phyloP scores from a whole-genome alignment of 148 eudicot species.

The Rhododendron ferrugineum region DNA sequence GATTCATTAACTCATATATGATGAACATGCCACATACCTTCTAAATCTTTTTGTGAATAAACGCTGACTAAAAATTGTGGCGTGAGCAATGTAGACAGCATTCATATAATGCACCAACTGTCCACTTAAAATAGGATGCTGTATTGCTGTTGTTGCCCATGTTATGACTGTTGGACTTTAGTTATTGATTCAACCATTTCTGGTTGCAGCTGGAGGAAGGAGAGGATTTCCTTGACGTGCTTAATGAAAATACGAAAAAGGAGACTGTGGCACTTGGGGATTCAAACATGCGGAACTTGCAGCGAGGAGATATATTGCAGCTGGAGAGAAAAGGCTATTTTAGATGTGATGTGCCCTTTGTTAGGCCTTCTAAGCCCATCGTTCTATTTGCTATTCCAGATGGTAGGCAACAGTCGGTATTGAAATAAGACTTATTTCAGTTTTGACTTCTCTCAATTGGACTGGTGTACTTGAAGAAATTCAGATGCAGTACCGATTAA shows the following conservation, averaged over 20 bases:
- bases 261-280: no score
- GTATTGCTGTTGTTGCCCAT: neutral
- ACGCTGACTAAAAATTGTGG: neutral
- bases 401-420: conserved; percentile 65
- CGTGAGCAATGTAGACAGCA: neutral
- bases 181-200: neutral
- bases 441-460: neutral
- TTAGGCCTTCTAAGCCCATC: conserved; percentile 72
- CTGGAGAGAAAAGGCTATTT: no score
- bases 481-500: neutral
- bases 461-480: neutral
- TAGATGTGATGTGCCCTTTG: conserved; percentile 64
- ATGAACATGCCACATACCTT: neutral
- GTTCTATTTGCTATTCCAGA: conserved; percentile 85
- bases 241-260: conserved; percentile 67
- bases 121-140: neutral
- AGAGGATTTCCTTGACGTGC: conserved; percentile 79
- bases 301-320: no score
- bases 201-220: conserved; percentile 77
- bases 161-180: neutral
- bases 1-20: neutral
- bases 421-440: conserved; percentile 27
- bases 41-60: neutral
- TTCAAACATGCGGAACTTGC: no score
- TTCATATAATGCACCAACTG: neutral